phyloP scores from a whole-genome alignment of 1,284 basidiomycete genomes.

The Puccinia polysora region DNA sequence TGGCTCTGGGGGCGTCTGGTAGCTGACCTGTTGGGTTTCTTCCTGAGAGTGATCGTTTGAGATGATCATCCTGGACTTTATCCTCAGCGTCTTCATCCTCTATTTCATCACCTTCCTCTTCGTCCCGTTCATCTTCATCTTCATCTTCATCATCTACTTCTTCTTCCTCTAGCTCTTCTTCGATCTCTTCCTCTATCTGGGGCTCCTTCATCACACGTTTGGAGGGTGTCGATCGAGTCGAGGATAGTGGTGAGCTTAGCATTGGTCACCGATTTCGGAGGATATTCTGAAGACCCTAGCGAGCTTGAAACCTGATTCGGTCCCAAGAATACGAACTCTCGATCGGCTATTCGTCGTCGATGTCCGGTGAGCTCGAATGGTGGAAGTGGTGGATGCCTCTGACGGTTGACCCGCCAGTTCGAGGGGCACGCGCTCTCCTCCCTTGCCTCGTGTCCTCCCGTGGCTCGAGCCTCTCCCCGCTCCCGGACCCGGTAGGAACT shows the following conservation, averaged over 20 bases:
- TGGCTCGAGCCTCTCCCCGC: too few species aligned
- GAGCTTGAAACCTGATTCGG: too few species aligned
- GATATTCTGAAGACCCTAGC: too few species aligned
- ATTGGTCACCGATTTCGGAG: too few species aligned
- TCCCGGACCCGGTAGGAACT: too few species aligned
- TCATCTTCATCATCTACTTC: constrained; percentile 37
- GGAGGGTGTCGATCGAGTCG: neutral
- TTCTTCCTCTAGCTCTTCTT: constrained; percentile 49
- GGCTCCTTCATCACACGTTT: constrained; percentile 43
- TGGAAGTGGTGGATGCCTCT: too few species aligned
- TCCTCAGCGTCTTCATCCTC: constrained; percentile 58
- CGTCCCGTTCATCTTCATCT: constrained; percentile 28
- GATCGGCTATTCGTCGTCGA: too few species aligned
- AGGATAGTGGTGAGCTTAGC: constrained; percentile 23
- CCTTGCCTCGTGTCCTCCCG: too few species aligned
- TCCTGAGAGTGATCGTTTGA: constrained; percentile 60
- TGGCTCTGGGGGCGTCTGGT: neutral
- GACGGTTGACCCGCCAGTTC: too few species aligned
- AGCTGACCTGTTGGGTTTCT: constrained; percentile 23
- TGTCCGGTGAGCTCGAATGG: too few species aligned
- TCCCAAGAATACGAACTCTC: too few species aligned
- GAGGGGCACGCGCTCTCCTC: too few species aligned
- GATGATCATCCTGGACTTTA: constrained; percentile 60
- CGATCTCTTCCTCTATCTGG: constrained; percentile 49
- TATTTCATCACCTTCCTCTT: constrained; percentile 36